Conservation (phyloP, 1,139 yeast species). For the Hyphopichia wangnamkhiaoensis region DNA sequence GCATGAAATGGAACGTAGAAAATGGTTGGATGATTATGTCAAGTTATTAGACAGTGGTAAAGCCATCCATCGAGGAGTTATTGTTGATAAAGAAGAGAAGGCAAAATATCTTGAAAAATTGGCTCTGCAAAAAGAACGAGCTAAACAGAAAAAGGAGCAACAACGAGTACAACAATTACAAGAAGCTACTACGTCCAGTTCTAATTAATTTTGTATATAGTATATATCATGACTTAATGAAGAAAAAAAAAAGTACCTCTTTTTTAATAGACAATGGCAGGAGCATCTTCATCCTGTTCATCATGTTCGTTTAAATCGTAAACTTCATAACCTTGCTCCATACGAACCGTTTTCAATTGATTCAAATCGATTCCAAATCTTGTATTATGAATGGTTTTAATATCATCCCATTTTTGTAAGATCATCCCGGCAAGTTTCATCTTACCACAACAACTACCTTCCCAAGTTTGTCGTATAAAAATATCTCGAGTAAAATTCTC, state of each 20-base stretch:
- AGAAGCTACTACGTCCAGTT: not conserved
- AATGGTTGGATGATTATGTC: conserved; percentile 27
- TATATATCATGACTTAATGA: not conserved
- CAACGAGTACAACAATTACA: not conserved
- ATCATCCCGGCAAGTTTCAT: conserved; percentile 23
- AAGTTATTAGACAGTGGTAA: conserved; percentile 29
- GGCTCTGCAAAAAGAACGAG: conserved; percentile 6
- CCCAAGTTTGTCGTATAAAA: conserved; percentile 12
- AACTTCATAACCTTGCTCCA: conserved; percentile 25
- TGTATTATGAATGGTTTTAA: conserved; percentile 9
- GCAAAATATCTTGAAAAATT: conserved; percentile 6
- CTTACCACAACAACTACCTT: conserved; percentile 19
- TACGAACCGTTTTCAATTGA: conserved; percentile 6
- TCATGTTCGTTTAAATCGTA: conserved; percentile 22
- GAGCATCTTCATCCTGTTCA: conserved; percentile 31
- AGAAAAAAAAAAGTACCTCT: not conserved
- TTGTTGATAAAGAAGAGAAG: conserved; percentile 22
- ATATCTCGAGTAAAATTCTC: conserved; percentile 21
- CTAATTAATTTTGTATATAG: not conserved
- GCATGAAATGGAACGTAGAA: conserved; percentile 24
- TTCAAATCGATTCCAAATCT: conserved; percentile 20
- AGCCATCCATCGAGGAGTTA: conserved; percentile 32
- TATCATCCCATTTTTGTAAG: conserved; percentile 18
- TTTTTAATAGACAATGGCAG: conserved; percentile 19
- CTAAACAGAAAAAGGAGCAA: conserved; percentile 1